Evolutionary conservation across 1,284 basidiomycete species (phyloP).

Genomic region (Rhodotorula sp.): DNA sequence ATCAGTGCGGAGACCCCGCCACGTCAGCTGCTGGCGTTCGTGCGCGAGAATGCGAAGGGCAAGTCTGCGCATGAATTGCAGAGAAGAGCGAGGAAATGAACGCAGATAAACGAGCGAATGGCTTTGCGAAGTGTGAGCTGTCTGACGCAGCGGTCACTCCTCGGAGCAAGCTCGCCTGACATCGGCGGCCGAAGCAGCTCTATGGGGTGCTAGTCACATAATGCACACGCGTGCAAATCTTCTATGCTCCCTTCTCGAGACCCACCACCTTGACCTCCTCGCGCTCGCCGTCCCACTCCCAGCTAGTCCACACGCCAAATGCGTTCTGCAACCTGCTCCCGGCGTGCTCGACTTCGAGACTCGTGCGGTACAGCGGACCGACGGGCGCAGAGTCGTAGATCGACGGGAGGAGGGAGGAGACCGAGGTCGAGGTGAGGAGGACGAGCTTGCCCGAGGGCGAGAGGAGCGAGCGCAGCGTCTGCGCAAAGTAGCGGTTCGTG

Average conservation of each 20-base stretch:
- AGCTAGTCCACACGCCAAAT: constrained; percentile 37
- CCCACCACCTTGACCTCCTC: constrained; percentile 11
- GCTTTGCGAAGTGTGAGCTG: too few relatives aligned
- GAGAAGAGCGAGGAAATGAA: too few relatives aligned
- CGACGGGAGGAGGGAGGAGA: constrained; percentile 17
- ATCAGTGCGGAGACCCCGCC: too few relatives aligned
- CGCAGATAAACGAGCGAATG: too few relatives aligned
- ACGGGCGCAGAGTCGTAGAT: constrained; percentile 35
- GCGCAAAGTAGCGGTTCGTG: constrained; percentile 43
- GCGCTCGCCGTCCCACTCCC: constrained; percentile 23
- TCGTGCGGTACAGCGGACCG: constrained; percentile 26
- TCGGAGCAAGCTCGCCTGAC: too few relatives aligned
- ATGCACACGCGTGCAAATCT: neutral
- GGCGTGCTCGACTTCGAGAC: constrained; percentile 32
- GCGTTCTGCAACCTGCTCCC: constrained; percentile 36
- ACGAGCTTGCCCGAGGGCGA: constrained; percentile 41
- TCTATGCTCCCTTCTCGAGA: neutral
- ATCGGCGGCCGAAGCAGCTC: too few relatives aligned
- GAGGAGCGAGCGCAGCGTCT: constrained; percentile 40
- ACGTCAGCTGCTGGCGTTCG: too few relatives aligned
- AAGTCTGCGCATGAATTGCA: too few relatives aligned
- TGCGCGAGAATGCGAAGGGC: too few relatives aligned
- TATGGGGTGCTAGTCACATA: too few relatives aligned
- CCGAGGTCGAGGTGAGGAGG: constrained; percentile 46
- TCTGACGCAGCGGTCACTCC: too few relatives aligned